Evolutionary conservation across 495 filamentous ascomycete genomes (phyloP).

Genomic region (Clohesyomyces aquaticus): DNA sequence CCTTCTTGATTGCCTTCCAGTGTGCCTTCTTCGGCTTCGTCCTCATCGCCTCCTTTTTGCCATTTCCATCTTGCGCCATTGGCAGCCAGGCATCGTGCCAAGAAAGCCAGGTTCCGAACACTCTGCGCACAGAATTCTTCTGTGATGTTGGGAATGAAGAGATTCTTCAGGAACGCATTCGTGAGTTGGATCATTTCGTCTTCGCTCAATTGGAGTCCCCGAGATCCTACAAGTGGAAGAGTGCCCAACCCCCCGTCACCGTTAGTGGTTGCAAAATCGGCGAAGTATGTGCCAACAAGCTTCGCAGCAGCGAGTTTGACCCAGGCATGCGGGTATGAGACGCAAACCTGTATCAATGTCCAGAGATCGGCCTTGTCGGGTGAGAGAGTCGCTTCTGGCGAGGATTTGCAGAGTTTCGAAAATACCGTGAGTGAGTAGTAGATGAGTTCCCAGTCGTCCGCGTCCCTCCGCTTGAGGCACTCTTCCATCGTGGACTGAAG

Average conservation of each 20-base stretch:
- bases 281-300: slow-evolving; percentile 75
- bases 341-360: slow-evolving; percentile 63
- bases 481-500: slow-evolving; percentile 47
- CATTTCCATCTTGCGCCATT: slow-evolving; percentile 58
- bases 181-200: slow-evolving; percentile 69
- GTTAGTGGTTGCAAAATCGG: slow-evolving; percentile 71
- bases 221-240: slow-evolving; percentile 68
- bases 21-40: slow-evolving; percentile 3
- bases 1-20: slow-evolving; percentile 46
- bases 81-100: slow-evolving; percentile 68
- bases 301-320: slow-evolving; percentile 77
- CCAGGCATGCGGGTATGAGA: slow-evolving; percentile 73
- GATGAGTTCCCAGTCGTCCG: slow-evolving; percentile 75
- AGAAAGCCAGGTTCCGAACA: slow-evolving; percentile 76
- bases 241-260: slow-evolving; percentile 54
- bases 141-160: slow-evolving; percentile 66
- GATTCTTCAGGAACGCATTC: slow-evolving; percentile 63
- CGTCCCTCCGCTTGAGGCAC: slow-evolving; percentile 44
- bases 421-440: slow-evolving; percentile 72
- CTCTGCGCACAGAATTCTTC: slow-evolving; percentile 72
- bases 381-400: slow-evolving; percentile 64
- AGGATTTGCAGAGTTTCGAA: slow-evolving; percentile 67
- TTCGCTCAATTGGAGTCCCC: slow-evolving; percentile 67
- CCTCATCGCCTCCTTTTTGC: slow-evolving; percentile 43
- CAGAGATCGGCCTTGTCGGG: slow-evolving; percentile 63